Percentiles rank a stretch among this genome's conserved stretches.
These are phyloP conservation scores for Cerrena zonata DNA, from an alignment of 1,284 basidiomycete genomes.

Conservation along the genomic window DNA sequence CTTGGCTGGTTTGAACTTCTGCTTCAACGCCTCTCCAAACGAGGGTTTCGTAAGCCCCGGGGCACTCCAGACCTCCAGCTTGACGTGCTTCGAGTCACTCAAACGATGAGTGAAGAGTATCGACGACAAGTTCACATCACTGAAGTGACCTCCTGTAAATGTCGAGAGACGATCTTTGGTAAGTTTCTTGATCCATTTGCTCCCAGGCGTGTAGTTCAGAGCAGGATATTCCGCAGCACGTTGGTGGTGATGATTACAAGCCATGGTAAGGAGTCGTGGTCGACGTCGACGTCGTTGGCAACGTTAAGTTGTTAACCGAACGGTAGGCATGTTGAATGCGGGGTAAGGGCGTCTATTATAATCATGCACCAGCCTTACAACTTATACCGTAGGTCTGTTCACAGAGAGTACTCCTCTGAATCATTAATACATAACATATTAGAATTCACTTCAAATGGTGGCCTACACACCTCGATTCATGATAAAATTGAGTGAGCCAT, in stretches of 20 bases:
- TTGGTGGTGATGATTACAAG: not conserved
- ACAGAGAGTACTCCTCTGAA: not conserved
- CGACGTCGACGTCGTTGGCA: not conserved
- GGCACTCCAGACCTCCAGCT: slow-evolving; percentile 83
- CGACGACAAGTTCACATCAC: slow-evolving; percentile 72
- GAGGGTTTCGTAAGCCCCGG: slow-evolving; percentile 76
- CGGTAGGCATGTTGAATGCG: not conserved
- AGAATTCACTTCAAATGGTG: not conserved
- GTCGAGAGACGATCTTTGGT: slow-evolving; percentile 64
- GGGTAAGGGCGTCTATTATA: not conserved
- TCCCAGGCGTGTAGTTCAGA: slow-evolving; percentile 58
- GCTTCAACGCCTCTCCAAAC: slow-evolving; percentile 79
- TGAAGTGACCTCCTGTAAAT: slow-evolving; percentile 77
- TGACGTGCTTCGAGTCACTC: slow-evolving; percentile 63
- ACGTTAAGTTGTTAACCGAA: not conserved
- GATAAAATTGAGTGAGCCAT: too few relatives aligned
- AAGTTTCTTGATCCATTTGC: slow-evolving; percentile 78
- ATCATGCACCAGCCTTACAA: too few relatives aligned
- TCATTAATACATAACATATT: not conserved
- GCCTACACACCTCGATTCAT: not conserved
- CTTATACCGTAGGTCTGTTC: not conserved
- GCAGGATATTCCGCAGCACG: slow-evolving; percentile 44
- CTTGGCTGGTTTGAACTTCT: slow-evolving; percentile 72
- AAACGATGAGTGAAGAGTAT: slow-evolving; percentile 69
- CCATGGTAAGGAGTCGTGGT: not conserved